Evolutionary conservation across 2,329 filamentous ascomycete genomes (phyloP), one percentile per base, ranked within the genome.

Genomic region (Aspergillus ustus): DNA sequence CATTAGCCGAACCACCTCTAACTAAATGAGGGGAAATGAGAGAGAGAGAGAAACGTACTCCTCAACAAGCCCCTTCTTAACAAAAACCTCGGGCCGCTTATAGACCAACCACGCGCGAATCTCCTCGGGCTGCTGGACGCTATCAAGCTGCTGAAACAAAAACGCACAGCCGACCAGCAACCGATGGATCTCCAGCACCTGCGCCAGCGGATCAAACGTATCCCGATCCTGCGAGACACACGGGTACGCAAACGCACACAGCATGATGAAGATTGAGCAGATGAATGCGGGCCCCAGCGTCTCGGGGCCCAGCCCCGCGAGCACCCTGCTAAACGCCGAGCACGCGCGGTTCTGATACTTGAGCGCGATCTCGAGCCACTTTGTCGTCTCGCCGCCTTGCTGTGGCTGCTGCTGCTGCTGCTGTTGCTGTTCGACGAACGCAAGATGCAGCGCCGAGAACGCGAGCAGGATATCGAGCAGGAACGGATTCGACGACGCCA

Each of bases 401-500:
- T 69, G 8, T 69, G 63, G 25, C 71, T 73, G 44, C 72, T 69
- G 8, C 70, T 64, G 25, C 25, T 25, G 25, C 25, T 25, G 25
- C 25, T 25, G 25, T 5, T 25, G 25, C 11, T 67, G 61, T 55
- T 80, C 74, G 4, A 80, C 64, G 31, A 76, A 75, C 20, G 76
- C 77, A 15, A 81, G 65, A 57, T 83, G 81, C 20, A 82, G 69
- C 7, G 80, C 79, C 6, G 79, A 74, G 9, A 82, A 66, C 5
- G 80, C 79, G 4, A 82, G 70, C 11, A 81, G 69, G 31, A 74
- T 75, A 60, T 81, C 76, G 13, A 83, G 70, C n/a, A 82, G 70
- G 49, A 79, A 82, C 3, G 78, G 73, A 63, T 78, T 75, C 5
- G 77, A 72, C 52, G 80, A 77, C 1, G 77, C 77, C 59, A 78